These are phyloP conservation scores for Terfezia boudieri DNA, from an alignment of 495 filamentous ascomycete genomes.

Conservation along the genomic window DNA sequence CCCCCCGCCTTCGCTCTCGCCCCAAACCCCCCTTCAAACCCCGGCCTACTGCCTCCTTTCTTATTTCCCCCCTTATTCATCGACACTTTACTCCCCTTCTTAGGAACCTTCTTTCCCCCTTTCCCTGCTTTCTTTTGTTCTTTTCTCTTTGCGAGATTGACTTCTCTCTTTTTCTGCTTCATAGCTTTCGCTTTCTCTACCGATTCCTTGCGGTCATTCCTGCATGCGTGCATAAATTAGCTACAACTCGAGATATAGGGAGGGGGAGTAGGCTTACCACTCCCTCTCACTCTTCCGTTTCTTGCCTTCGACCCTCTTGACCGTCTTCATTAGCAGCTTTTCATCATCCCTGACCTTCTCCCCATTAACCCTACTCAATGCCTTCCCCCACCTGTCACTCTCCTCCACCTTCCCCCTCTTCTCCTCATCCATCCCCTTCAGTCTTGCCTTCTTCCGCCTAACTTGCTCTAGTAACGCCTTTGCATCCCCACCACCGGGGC, in stretches of 20 bases:
- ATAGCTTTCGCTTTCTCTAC: constrained; percentile 54
- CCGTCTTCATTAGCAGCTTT: constrained; percentile 72
- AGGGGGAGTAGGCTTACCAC: constrained; percentile 30
- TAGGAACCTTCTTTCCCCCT: constrained; percentile 27
- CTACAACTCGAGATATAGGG: background rate
- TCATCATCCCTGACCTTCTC: constrained; percentile 81
- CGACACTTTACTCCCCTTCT: constrained; percentile 27
- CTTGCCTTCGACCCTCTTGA: constrained; percentile 72
- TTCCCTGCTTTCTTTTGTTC: constrained; percentile 49
- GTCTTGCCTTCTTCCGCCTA: constrained; percentile 47
- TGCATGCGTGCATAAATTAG: constrained; percentile 19
- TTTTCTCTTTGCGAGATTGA: constrained; percentile 61
- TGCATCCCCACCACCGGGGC: constrained; percentile 57
- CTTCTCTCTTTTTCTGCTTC: constrained; percentile 69
- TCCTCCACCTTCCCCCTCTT: constrained; percentile 71
- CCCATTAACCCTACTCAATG: constrained; percentile 67
- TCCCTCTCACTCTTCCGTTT: constrained; percentile 81
- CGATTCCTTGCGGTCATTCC: constrained; percentile 41
- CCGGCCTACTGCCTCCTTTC: constrained; percentile 31
- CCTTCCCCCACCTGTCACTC: constrained; percentile 86
- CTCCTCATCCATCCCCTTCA: constrained; percentile 45
- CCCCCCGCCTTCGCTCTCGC: constrained; percentile 1
- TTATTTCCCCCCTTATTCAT: constrained; percentile 22
- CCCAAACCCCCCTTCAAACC: constrained; percentile 61
- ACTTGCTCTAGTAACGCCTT: constrained; percentile 46